Conservation (phyloP, 768 basidiomycete species). For the Boletus bicolor region DNA sequence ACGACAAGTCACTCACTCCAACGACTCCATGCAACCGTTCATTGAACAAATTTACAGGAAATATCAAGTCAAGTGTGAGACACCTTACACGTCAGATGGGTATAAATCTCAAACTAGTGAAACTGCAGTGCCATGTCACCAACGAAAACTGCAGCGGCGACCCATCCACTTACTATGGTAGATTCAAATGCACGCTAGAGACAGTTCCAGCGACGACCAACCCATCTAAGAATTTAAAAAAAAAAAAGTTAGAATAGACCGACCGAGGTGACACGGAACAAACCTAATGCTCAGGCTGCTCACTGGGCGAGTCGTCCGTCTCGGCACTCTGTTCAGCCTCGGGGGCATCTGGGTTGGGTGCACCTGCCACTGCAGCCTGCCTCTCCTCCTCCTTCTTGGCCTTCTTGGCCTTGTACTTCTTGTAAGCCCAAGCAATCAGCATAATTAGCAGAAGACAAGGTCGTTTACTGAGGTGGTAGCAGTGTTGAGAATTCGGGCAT, state of each 20-base stretch:
- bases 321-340: not conserved
- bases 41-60: not conserved
- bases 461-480: not conserved
- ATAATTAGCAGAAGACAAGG: slow-evolving; percentile 1
- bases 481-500: not conserved
- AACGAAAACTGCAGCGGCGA: not conserved
- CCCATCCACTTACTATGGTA: slow-evolving; percentile 9
- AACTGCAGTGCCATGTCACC: slow-evolving; percentile 8
- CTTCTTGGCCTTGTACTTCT: slow-evolving; percentile 28
- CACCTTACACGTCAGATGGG: not conserved
- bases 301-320: not conserved
- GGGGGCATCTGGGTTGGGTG: not conserved
- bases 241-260: not conserved
- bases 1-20: slow-evolving; percentile 10
- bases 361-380: not conserved
- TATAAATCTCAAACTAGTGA: not conserved
- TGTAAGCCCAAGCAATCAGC: slow-evolving; percentile 15
- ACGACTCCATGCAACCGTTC: no score
- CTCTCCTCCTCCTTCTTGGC: slow-evolving; percentile 17
- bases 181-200: not conserved
- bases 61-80: not conserved
- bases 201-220: not conserved
- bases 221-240: not conserved
- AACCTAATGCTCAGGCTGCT: slow-evolving; percentile 11
- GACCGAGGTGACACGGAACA: not conserved